Evolutionary conservation across 805 yeast species (phyloP).

Genomic region (Saccharomycopsis microspora): DNA sequence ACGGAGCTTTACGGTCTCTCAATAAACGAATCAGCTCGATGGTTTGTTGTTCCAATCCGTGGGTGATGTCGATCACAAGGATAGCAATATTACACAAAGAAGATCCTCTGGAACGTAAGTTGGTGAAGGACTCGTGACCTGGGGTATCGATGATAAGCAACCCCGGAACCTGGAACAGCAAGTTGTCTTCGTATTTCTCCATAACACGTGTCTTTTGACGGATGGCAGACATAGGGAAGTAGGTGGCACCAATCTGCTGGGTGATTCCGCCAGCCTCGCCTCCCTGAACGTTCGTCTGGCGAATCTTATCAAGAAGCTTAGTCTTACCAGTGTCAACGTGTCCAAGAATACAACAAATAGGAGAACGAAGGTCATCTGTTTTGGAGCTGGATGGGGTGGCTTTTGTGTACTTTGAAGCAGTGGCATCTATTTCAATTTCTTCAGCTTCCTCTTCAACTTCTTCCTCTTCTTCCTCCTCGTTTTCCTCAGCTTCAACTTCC

Average conservation of each 20-base stretch:
- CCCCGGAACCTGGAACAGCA: conserved; percentile 88
- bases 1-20: conserved; percentile 96
- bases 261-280: conserved; percentile 99
- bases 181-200: conserved; percentile 74
- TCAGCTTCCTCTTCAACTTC: conserved; percentile 17
- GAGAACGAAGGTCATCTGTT: conserved; percentile 75
- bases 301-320: conserved; percentile 87
- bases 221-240: conserved; percentile 94
- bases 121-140: conserved; percentile 98
- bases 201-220: conserved; percentile 84
- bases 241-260: conserved; percentile 99
- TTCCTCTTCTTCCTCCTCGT: conserved; percentile 15
- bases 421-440: conserved; percentile 19
- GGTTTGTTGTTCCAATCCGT: conserved; percentile 97
- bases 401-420: conserved; percentile 18
- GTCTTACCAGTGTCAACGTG: conserved; percentile 99
- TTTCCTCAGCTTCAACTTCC: conserved; percentile 26
- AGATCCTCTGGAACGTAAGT: conserved; percentile 97
- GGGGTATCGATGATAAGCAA: conserved; percentile 95
- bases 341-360: conserved; percentile 97
- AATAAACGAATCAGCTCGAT: conserved; percentile 84
- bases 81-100: conserved; percentile 98
- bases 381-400: conserved; percentile 24
- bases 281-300: conserved; percentile 99
- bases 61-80: conserved; percentile 97